A percentile compares a stretch with the other conserved stretches of the same genome.
These are phyloP conservation scores for Hymenoscyphus infarciens DNA, from an alignment of 2,329 filamentous ascomycete species.

Conservation along the genomic window DNA sequence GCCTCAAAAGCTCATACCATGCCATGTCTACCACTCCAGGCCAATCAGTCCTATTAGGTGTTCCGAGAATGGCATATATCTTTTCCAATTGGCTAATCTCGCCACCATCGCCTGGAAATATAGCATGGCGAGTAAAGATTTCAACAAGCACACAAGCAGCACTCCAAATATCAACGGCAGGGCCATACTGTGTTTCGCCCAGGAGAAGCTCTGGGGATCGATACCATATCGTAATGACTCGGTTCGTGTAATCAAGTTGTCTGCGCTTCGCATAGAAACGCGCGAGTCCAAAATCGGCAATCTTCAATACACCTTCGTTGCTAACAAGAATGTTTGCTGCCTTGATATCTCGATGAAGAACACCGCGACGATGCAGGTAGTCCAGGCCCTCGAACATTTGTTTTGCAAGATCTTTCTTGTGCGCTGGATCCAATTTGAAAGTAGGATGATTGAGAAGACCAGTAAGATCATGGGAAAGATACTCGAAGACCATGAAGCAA, in stretches of 20 bases:
- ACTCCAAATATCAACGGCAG: constrained; percentile 93
- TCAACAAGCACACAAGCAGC: constrained; percentile 95
- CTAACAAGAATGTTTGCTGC: constrained; percentile 96
- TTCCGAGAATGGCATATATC: constrained; percentile 90
- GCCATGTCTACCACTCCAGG: constrained; percentile 88
- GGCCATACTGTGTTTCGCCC: constrained; percentile 85
- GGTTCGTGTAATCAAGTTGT: constrained; percentile 94
- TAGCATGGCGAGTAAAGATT: constrained; percentile 89
- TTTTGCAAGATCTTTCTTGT: constrained; percentile 89
- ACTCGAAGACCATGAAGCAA: constrained; percentile 99
- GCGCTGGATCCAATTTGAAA: constrained; percentile 77
- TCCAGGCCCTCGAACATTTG: constrained; percentile 93
- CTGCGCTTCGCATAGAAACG: constrained; percentile 93
- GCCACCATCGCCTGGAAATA: constrained; percentile 93
- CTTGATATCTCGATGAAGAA: constrained; percentile 96
- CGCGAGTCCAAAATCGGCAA: constrained; percentile 93
- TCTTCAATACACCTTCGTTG: constrained; percentile 81
- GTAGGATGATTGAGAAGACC: constrained; percentile 92
- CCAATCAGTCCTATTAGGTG: constrained; percentile 81
- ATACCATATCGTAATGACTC: constrained; percentile 99
- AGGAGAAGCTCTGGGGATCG: constrained; percentile 85
- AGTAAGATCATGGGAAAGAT: constrained; percentile 92
- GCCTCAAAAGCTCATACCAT: constrained; percentile 91
- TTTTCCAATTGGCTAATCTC: constrained; percentile 95
- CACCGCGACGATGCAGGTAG: constrained; percentile 89